A percentile compares a stretch with the other conserved stretches of the same genome.
Evolutionary conservation across 1,284 basidiomycete genomes (phyloP).

Genomic region (Sanguinoderma infundibulare): DNA sequence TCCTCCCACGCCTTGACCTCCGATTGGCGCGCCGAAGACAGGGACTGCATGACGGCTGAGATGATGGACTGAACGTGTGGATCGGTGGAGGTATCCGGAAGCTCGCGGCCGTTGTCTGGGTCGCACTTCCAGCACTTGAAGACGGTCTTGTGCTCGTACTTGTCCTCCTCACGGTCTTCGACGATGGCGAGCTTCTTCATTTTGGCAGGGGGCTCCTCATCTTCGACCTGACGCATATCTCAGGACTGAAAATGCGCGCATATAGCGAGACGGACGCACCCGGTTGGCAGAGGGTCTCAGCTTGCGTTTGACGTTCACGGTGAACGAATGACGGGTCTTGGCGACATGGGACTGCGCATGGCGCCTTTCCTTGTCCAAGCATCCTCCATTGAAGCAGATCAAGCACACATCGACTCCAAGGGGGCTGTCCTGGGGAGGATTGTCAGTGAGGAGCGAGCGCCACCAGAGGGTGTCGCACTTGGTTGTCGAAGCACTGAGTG

Average conservation of each 20-base stretch:
- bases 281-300: conserved; percentile 69
- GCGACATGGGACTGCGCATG: conserved; percentile 77
- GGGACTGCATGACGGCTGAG: conserved; percentile 78
- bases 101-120: conserved; percentile 51
- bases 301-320: conserved; percentile 83
- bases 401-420: conserved; percentile 91
- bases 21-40: conserved; percentile 89
- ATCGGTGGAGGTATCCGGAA: conserved; percentile 43
- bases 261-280: conserved; percentile 47
- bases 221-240: conserved; percentile 44
- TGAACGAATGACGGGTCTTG: conserved; percentile 77
- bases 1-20: conserved; percentile 99
- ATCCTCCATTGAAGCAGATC: conserved; percentile 93
- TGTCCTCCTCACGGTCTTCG: conserved; percentile 88
- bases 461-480: conserved; percentile 52
- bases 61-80: conserved; percentile 61
- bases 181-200: conserved; percentile 90
- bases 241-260: not conserved
- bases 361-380: conserved; percentile 62
- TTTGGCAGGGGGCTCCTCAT: conserved; percentile 84
- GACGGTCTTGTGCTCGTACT: conserved; percentile 73
- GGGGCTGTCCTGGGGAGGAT: conserved; percentile 60
- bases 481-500: conserved; percentile 95
- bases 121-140: conserved; percentile 84
- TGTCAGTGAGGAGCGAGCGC: conserved; percentile 2